Conservation (phyloP, 768 basidiomycete genomes). For the Boletus subparvulus region DNA sequence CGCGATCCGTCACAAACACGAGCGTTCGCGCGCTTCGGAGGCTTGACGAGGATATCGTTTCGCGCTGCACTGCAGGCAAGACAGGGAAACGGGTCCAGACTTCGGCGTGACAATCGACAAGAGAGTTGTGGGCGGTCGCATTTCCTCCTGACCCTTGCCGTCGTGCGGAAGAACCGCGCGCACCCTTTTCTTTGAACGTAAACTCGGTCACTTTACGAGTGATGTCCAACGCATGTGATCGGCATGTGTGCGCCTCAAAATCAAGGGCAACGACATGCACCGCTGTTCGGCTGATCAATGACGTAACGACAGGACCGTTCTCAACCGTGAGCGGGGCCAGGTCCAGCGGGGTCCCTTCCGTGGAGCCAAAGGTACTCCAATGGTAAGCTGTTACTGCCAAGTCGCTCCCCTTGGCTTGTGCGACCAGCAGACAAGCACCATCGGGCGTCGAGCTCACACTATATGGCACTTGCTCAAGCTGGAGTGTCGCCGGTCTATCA, state of each 20-base stretch:
- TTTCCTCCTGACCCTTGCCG: not conserved
- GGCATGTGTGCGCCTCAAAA: slow-evolving; percentile 27
- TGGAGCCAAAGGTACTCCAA: slow-evolving; percentile 56
- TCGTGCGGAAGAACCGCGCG: slow-evolving; percentile 14
- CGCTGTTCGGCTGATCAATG: slow-evolving; percentile 41
- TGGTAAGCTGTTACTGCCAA: slow-evolving; percentile 44
- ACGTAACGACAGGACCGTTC: slow-evolving; percentile 38
- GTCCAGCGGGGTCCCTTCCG: slow-evolving; percentile 42
- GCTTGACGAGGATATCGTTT: slow-evolving; percentile 39
- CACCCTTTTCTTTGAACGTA: slow-evolving; percentile 48
- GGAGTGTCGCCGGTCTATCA: too few species aligned
- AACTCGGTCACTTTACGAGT: slow-evolving; percentile 57
- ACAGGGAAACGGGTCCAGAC: slow-evolving; percentile 65
- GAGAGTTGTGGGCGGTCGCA: slow-evolving; percentile 44
- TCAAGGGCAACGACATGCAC: too few species aligned
- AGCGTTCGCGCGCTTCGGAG: slow-evolving; percentile 36
- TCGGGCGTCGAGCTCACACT: slow-evolving; percentile 62
- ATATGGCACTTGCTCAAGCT: too few species aligned
- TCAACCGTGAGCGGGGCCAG: slow-evolving; percentile 28
- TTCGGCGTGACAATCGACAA: slow-evolving; percentile 54
- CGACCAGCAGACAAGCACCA: slow-evolving; percentile 49
- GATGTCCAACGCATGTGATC: slow-evolving; percentile 50
- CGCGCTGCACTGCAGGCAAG: slow-evolving; percentile 48
- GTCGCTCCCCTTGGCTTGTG: slow-evolving; percentile 19
- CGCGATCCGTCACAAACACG: slow-evolving; percentile 43